Base-by-base conservation (phyloP, 176 grass and related monocot genomes). In the Oryza nivara region DNA sequence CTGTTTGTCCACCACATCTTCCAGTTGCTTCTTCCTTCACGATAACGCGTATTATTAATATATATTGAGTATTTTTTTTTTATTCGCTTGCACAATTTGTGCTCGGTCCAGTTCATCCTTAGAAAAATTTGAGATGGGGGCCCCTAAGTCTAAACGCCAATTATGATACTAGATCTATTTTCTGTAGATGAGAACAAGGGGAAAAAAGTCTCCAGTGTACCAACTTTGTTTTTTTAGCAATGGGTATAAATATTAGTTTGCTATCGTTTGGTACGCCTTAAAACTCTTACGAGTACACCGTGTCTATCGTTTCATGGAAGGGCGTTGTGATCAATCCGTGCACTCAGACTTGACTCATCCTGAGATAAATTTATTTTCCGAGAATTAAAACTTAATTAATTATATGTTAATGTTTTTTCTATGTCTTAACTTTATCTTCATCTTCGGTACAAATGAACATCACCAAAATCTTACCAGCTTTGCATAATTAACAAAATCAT, bases 1-100 rank as follows among this genome's bases (percentile, higher is more conserved):
- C 47, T 28, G 47, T 86, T 84, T 67, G 79, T 74, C 89, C 75
- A 87, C 88, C 80, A 82, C 68, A 70, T 38, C 83, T 83, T 87
- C 80, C 63, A 6, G 80, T 69, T 87, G 74, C 84, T 90, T 87
- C 75, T 79, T 87, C 15, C 70, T 83, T 26, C 58, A 67, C 68
- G 79, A 60, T 78, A 74, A 72, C 88, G 84, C 79, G 79, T 86
- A 38, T 44, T 74, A 79, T 16, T 68, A 34, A 67, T 13, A 14
- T 25, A 49, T 61, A 71, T 72, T 64, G 85, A 38, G 9, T 52
- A 20, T 0, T 56, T 7, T 58, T n/a, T 4, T 22, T 75, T 73
- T 76, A 86, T 76, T 87, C 15, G 54, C 47, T 65, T 64, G 46
- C 73, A 70, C 38, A 23, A 72, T 69, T 75, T 75, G 71, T 68